Base-by-base conservation (phyloP, 495 filamentous ascomycete genomes). In the Pseudoneurospora amorphoporcata region DNA sequence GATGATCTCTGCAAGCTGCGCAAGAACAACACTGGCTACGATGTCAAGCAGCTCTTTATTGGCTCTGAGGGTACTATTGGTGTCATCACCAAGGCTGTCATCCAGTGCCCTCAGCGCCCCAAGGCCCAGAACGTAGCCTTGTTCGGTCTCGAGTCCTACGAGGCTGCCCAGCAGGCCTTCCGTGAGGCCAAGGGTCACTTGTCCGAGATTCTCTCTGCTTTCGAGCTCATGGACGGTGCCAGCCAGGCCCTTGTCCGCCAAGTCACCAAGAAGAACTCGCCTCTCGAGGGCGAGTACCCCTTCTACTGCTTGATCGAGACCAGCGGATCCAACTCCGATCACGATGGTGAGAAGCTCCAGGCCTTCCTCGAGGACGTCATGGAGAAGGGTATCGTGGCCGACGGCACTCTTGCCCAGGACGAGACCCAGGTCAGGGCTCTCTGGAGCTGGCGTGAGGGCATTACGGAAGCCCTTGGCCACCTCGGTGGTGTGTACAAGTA, bases 301-400 rank as follows among this genome's bases (percentile, higher is more conserved):
- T 99, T 98, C 84, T 98, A 98, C 84, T 97, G 94, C 79, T 85
- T 99, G 38, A 89, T 99, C 72, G 95, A 99, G 83, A 98, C 96
- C 6, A 96, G 92, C 77, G 95, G 95, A 39, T 96, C 93, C 41
- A 97, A 97, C 77, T 83, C 90, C 9, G 95, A 98, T 40, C 95
- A 99, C 80, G 95, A 99, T 79, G 87, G 87, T 77, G 93, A 89
- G 76, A 98, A 98, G 83, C 84, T 98, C 38, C 88, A 92, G 76
- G 79, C 79, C 1, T 97, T 98, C 82, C 86, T 99, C n/a, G 94
- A 98, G 80, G 85, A 92, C 76, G 90, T 98, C 74, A 93, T 98
- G 91, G 86, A 90, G 69, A 87, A 92, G 75, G 92, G 91, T 19
- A 92, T 95, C 65, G 91, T 98, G 12, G 83, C 85, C 12, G 96